A percentile compares a stretch with the other conserved stretches of the same genome.
phyloP scores from a whole-genome alignment of 768 basidiomycete genomes.

The Agaricus blazei region DNA sequence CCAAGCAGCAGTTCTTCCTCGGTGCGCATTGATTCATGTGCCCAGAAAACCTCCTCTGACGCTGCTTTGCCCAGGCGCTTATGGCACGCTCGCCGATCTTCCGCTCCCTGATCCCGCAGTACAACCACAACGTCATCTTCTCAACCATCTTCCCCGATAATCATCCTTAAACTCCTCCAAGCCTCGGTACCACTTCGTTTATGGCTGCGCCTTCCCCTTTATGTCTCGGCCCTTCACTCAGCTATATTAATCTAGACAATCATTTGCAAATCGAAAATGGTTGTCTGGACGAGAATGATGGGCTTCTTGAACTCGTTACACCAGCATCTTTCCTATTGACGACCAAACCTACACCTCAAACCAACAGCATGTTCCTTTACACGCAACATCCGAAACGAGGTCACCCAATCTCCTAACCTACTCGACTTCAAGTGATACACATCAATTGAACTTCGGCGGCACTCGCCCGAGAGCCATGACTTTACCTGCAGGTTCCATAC shows the following conservation, averaged over 20 bases:
- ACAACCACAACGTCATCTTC: background rate
- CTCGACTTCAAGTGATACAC: no score
- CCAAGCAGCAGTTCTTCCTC: no score
- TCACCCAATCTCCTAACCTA: no score
- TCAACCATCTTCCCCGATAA: background rate
- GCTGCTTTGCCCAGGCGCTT: conserved; percentile 45
- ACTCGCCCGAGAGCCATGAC: no score
- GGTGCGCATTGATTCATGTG: no score
- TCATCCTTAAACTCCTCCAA: background rate
- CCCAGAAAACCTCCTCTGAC: background rate
- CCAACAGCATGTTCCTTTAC: no score
- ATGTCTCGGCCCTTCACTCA: background rate
- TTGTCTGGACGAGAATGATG: background rate
- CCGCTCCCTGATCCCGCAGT: background rate
- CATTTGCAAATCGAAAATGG: background rate
- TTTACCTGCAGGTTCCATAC: no score
- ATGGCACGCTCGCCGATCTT: conserved; percentile 26
- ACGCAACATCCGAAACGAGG: no score
- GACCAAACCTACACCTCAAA: no score
- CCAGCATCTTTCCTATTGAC: background rate
- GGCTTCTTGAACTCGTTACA: background rate
- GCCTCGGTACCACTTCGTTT: background rate
- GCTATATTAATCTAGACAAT: background rate
- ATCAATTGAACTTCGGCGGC: background rate
- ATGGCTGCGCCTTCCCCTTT: background rate